Evolutionary conservation across 805 yeast species (phyloP).

Genomic region (Clavispora fructus): DNA sequence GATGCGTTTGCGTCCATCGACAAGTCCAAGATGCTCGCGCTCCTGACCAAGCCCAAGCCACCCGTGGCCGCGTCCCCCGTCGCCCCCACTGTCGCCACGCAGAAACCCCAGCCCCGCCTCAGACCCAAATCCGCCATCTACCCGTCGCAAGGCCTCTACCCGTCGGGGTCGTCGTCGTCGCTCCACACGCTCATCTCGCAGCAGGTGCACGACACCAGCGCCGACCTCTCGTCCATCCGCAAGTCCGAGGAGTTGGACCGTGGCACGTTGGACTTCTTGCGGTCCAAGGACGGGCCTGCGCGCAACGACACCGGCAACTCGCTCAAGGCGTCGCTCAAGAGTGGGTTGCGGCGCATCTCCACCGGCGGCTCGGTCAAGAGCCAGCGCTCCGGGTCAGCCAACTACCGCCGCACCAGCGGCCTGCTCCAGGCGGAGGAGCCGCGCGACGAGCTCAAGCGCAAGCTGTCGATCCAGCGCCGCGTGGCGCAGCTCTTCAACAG

Average conservation of each 20-base stretch:
- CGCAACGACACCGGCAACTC: conserved; percentile 37
- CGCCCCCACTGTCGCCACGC: not conserved
- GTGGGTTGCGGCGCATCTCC: conserved; percentile 34
- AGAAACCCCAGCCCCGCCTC: not conserved
- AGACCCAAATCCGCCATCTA: conserved; percentile 13
- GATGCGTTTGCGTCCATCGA: conserved; percentile 44
- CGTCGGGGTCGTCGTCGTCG: conserved; percentile 4
- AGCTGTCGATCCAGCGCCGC: conserved; percentile 47
- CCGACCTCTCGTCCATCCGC: conserved; percentile 14
- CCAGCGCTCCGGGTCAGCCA: conserved; percentile 11
- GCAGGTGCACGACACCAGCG: conserved; percentile 25
- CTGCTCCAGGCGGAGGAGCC: conserved; percentile 8
- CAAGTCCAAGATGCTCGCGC: conserved; percentile 26
- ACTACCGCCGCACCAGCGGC: conserved; percentile 25
- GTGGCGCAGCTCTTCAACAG: conserved; percentile 46
- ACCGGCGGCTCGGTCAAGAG: conserved; percentile 28
- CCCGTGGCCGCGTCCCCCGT: not conserved
- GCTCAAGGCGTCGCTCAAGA: conserved; percentile 26
- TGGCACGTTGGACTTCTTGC: conserved; percentile 33
- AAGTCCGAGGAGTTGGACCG: conserved; percentile 16
- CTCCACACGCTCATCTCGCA: conserved; percentile 29
- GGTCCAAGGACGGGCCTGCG: conserved; percentile 23
- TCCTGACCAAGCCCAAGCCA: conserved; percentile 1
- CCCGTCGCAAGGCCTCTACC: not conserved
- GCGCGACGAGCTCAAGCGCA: conserved; percentile 4